Conservation (phyloP, 345 rosid genomes). For the Pseudoturritis turrita region DNA sequence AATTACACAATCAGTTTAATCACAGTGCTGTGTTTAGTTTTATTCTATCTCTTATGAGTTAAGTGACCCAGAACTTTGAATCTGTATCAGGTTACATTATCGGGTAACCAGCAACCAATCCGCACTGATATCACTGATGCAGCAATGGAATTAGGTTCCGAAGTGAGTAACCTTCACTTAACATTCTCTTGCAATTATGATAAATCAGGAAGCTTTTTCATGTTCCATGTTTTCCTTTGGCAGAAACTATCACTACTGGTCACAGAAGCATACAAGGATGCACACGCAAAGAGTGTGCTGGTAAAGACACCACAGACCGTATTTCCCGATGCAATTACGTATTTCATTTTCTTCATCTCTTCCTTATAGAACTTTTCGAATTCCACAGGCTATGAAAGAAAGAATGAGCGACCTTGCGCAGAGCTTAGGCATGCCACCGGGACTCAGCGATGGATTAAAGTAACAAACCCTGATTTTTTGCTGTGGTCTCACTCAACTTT, state of each 20-base stretch:
- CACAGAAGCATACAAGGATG: constrained; percentile 89
- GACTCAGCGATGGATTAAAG: constrained; percentile 62
- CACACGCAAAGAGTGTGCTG: constrained; percentile 85
- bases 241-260: constrained; percentile 78
- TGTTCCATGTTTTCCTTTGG: constrained; percentile 9
- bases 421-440: constrained; percentile 93
- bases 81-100: constrained; percentile 53
- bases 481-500: not conserved
- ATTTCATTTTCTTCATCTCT: not conserved
- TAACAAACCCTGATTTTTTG: constrained; percentile 11
- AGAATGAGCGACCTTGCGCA: constrained; percentile 89
- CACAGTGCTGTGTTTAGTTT: constrained; percentile 3
- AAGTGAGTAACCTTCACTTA: constrained; percentile 46
- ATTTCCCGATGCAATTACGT: not conserved
- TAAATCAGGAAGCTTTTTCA: not conserved
- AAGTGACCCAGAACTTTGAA: not conserved
- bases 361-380: not conserved
- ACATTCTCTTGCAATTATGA: not conserved
- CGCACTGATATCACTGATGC: constrained; percentile 90
- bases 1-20: not conserved
- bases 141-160: constrained; percentile 78
- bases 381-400: constrained; percentile 80
- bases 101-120: constrained; percentile 80
- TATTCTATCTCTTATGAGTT: not conserved
- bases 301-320: constrained; percentile 32